phyloP scores from a whole-genome alignment of 1,139 yeast species.

The Sugiyamaella castrensis region DNA sequence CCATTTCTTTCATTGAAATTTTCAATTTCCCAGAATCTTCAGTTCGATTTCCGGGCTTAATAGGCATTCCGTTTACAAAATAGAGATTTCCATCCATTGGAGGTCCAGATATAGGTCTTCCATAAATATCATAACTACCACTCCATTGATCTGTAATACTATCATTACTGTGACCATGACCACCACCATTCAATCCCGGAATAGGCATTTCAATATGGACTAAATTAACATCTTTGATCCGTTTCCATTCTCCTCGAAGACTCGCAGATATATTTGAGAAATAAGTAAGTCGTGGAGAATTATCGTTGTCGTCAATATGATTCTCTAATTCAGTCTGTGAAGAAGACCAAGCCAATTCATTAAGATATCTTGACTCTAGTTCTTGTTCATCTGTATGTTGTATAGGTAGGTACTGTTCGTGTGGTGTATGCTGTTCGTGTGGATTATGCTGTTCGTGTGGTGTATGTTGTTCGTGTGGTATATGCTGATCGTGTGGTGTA shows the following conservation, averaged over 20 bases:
- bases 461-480: no score
- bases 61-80: constrained; percentile 5
- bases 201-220: constrained; percentile 26
- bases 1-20: constrained; percentile 22
- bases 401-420: no score
- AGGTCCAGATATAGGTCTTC: constrained; percentile 1
- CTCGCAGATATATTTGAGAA: constrained; percentile 27
- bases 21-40: constrained; percentile 21
- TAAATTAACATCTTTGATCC: constrained; percentile 16
- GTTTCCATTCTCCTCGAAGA: constrained; percentile 27
- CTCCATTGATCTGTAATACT: background rate
- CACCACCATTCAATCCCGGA: constrained; percentile 15
- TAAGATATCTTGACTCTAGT: no score
- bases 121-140: constrained; percentile 6
- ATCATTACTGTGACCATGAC: background rate
- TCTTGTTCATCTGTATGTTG: no score
- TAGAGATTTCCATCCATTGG: constrained; percentile 6
- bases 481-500: no score
- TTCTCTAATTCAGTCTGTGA: background rate
- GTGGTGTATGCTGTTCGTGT: no score
- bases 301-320: background rate
- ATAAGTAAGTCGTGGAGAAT: constrained; percentile 12
- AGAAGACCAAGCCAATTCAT: no score
- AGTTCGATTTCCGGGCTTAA: constrained; percentile 26
- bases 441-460: no score